Evolutionary conservation across 371 early-diverging fungal genomes (phyloP), one percentile per base, ranked within the genome.

Genomic region (Mortierella sp.): DNA sequence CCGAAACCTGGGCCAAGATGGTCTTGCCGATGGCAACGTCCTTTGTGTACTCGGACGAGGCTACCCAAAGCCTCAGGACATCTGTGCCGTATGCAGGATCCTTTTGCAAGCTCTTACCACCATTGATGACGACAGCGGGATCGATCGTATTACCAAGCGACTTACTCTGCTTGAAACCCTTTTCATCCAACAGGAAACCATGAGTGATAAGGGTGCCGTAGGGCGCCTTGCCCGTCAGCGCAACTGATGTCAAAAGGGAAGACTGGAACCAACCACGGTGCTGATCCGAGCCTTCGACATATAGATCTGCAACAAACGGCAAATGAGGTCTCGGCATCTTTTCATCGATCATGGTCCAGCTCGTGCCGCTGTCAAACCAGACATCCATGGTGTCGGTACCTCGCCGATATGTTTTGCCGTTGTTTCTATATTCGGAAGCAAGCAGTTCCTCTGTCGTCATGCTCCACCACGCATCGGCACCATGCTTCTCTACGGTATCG

Each of bases 251-350:
- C 43, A 97, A 83, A 48, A 97, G 84, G 0, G 97, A 93, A 4
- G 97, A 96, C 71, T 97, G 97, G 82, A 98, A 98, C 99, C 99
- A 98, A 15, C 98, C 99, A 51, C 99, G 85, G 72, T 97, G 96
- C 78, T 98, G 99, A 78, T 98, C 98, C 57, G 92, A 89, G 9
- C 99, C 99, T 80, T 96, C 97, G 1, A 93, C 82, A 80, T 96
- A 97, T 43, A 97, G 86, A 78, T 97, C 97, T 0, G 97, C 95
- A 19, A 90, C 70, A 46, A 80, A 82, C 6, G 78, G 80, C 27
- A 62, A 53, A 21, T 70, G 51, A 54, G 69, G 44, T 60, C 65
- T 43, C 37, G 67, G 70, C 68, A 76, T 81, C 64, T 66, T 78
- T 26, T 80, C 75, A 30, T 85, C 80, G 6, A 94, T 79, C 81